phyloP scores from a whole-genome alignment of 1,139 yeast species.

The Geotrichum reessii region DNA sequence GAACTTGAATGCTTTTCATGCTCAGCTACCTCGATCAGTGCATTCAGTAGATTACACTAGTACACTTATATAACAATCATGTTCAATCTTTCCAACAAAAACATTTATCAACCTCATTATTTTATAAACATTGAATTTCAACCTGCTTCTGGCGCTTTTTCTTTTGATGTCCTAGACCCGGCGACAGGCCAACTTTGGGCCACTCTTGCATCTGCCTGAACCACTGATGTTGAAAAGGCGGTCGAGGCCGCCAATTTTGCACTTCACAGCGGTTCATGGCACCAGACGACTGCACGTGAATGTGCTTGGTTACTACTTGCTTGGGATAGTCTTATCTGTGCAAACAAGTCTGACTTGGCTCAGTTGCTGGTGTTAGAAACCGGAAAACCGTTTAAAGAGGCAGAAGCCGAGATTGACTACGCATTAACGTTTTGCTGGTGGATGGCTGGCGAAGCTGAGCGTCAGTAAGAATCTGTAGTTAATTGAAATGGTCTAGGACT shows the following conservation, averaged over 20 bases:
- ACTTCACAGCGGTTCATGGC: constrained; percentile 35
- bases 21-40: not conserved
- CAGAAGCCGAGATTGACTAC: constrained; percentile 37
- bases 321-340: constrained; percentile 48
- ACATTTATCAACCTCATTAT: constrained; percentile 57
- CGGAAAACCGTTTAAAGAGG: constrained; percentile 52
- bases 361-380: constrained; percentile 59
- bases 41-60: no score
- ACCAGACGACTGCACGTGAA: constrained; percentile 43
- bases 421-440: constrained; percentile 40
- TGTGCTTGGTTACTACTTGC: constrained; percentile 47
- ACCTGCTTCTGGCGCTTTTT: constrained; percentile 23
- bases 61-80: not conserved
- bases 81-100: constrained; percentile 1
- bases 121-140: constrained; percentile 76
- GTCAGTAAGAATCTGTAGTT: constrained; percentile 49
- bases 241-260: constrained; percentile 40
- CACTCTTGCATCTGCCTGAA: constrained; percentile 39
- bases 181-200: constrained; percentile 40
- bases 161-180: constrained; percentile 38
- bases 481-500: constrained; percentile 63
- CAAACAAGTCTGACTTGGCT: constrained; percentile 47
- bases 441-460: constrained; percentile 41
- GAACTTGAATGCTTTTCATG: no score
- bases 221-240: constrained; percentile 40